Evolutionary conservation across 257 asterid genomes (phyloP).

Genomic region (Solanum sitiens): DNA sequence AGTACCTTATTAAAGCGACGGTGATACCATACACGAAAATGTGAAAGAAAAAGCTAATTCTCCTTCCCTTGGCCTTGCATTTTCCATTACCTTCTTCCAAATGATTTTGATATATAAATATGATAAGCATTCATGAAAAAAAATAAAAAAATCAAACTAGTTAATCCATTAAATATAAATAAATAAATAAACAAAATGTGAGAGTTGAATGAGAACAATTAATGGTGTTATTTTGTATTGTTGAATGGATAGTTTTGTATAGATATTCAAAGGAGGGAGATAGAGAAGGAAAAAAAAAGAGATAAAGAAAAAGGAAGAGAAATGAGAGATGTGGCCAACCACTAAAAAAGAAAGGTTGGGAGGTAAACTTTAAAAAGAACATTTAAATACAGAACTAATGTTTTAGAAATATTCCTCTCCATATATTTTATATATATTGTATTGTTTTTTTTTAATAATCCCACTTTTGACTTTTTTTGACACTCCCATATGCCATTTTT

Average conservation of each 20-base stretch:
- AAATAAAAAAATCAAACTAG: not conserved
- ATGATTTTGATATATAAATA: conserved; percentile 11
- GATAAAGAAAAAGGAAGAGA: not conserved
- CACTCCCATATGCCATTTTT: not conserved
- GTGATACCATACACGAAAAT: conserved; percentile 2
- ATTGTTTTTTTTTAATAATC: not conserved
- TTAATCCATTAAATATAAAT: not conserved
- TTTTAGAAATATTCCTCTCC: not conserved
- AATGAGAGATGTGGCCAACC: conserved; percentile 27
- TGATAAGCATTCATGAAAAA: conserved; percentile 26
- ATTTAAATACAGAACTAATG: not conserved
- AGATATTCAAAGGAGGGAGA: not conserved
- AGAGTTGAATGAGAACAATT: not conserved
- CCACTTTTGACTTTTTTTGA: not conserved
- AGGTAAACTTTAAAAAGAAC: not conserved
- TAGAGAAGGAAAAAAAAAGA: not conserved
- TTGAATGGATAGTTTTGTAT: not conserved
- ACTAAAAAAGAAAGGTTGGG: conserved; percentile 11
- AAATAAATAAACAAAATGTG: not conserved
- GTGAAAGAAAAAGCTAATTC: conserved; percentile 26
- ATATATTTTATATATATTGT: not conserved
- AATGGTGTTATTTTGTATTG: not conserved
- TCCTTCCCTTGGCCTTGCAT: conserved; percentile 25
- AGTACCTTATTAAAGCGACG: conserved; percentile 21
- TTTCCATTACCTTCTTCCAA: conserved; percentile 17